Evolutionary conservation across 192 early-diverging fungal species (phyloP).

Genomic region (Allomyces macrogynus): DNA sequence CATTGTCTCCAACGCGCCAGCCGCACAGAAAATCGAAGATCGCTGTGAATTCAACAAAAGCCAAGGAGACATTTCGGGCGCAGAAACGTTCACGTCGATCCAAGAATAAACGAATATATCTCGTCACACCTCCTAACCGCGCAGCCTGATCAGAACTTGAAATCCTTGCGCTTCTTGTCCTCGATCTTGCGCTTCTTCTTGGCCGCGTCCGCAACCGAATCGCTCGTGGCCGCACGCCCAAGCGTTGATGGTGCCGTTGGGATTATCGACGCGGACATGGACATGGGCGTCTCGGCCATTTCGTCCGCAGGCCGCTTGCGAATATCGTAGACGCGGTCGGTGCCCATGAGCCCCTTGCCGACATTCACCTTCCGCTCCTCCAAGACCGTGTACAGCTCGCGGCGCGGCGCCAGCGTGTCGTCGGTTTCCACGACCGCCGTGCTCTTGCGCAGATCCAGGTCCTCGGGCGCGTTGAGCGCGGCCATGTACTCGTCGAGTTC

Average conservation of each 20-base stretch:
- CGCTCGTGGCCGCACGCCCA: conserved; percentile 44
- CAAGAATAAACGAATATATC: too few species aligned
- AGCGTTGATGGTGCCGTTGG: conserved; percentile 42
- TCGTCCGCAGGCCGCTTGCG: conserved; percentile 12
- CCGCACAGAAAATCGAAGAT: too few species aligned
- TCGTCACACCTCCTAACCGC: too few species aligned
- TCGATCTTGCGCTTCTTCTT: conserved; percentile 17
- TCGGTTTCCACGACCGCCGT: conserved; percentile 19
- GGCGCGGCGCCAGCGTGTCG: conserved; percentile 20
- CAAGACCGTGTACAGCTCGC: conserved; percentile 68
- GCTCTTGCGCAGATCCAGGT: conserved; percentile 2
- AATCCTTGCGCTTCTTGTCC: conserved; percentile 5
- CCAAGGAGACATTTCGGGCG: too few species aligned
- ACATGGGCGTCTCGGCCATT: conserved; percentile 45
- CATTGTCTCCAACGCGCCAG: too few species aligned
- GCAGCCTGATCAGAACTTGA: conserved; percentile 12
- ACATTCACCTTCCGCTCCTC: conserved; percentile 40
- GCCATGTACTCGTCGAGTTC: conserved; percentile 64
- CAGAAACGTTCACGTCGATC: too few species aligned
- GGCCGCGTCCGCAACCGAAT: conserved; percentile 17
- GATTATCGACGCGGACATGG: conserved; percentile 73
- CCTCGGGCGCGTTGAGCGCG: not conserved
- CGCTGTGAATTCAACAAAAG: too few species aligned
- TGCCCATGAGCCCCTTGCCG: conserved; percentile 80
- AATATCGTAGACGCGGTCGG: conserved; percentile 68